Evolutionary conservation across 768 basidiomycete species (phyloP).

Genomic region (Kwoniella bestiolae): DNA sequence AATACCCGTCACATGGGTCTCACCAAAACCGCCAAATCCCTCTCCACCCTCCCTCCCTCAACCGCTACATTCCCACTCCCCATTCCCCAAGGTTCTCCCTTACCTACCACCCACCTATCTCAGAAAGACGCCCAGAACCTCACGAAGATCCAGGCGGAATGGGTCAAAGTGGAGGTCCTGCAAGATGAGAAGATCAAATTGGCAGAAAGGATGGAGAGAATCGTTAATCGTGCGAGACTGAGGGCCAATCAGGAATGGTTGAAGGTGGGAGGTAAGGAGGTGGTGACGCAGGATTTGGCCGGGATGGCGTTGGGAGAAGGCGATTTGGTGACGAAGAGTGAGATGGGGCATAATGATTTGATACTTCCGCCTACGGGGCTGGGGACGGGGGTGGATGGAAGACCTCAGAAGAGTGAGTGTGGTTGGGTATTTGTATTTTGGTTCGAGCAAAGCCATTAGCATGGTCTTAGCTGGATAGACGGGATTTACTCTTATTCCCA

Average conservation of each 20-base stretch:
- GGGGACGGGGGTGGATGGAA: slow-evolving; percentile 36
- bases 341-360: slow-evolving; percentile 41
- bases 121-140: slow-evolving; percentile 47
- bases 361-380: slow-evolving; percentile 41
- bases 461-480: too few species aligned
- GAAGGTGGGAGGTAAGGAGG: slow-evolving; percentile 52
- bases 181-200: slow-evolving; percentile 53
- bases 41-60: slow-evolving; percentile 4
- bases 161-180: slow-evolving; percentile 49
- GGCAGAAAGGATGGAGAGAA: slow-evolving; percentile 48
- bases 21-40: slow-evolving; percentile 32
- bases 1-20: slow-evolving; percentile 43
- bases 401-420: slow-evolving; percentile 48
- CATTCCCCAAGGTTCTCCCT: slow-evolving; percentile 27
- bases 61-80: slow-evolving; percentile 35
- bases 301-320: neutral
- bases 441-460: too few species aligned
- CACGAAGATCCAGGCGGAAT: slow-evolving; percentile 48
- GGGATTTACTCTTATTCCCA: too few species aligned
- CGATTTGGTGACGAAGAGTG: slow-evolving; percentile 16
- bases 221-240: slow-evolving; percentile 47
- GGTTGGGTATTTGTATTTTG: neutral
- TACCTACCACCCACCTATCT: slow-evolving; percentile 38
- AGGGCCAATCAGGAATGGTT: slow-evolving; percentile 53
- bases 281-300: slow-evolving; percentile 40